phyloP scores from a whole-genome alignment of 2,329 filamentous ascomycete species.

The Xylogone sp. region DNA sequence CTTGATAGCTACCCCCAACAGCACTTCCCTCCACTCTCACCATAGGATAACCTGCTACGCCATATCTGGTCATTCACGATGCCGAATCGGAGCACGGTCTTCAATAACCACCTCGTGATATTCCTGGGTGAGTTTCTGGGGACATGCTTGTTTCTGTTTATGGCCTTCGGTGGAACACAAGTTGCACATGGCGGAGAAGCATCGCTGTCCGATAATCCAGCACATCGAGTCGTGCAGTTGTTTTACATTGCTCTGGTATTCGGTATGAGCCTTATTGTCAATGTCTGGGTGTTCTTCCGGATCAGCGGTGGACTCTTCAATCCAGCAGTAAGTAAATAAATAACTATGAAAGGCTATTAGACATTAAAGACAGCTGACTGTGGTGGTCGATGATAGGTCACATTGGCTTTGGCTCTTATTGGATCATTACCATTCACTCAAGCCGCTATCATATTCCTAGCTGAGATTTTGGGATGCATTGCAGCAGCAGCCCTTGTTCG shows the following conservation, averaged over 20 bases:
- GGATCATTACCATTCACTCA: slow-evolving; percentile 30
- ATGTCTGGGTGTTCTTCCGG: slow-evolving; percentile 51
- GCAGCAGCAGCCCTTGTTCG: slow-evolving; percentile 37
- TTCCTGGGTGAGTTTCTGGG: slow-evolving; percentile 47
- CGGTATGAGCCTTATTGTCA: slow-evolving; percentile 38
- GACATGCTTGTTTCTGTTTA: slow-evolving; percentile 35
- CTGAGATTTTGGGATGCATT: slow-evolving; percentile 31
- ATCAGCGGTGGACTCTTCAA: slow-evolving; percentile 49
- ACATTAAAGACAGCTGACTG: too few relatives aligned
- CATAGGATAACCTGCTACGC: too few relatives aligned
- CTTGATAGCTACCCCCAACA: too few relatives aligned
- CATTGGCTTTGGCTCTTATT: slow-evolving; percentile 33
- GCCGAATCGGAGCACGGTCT: neutral
- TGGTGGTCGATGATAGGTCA: slow-evolving; percentile 25
- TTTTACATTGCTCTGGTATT: slow-evolving; percentile 25
- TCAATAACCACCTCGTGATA: slow-evolving; percentile 32
- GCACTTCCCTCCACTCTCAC: too few relatives aligned
- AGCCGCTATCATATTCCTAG: slow-evolving; percentile 26
- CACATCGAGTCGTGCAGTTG: slow-evolving; percentile 35
- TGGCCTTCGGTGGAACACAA: slow-evolving; percentile 21
- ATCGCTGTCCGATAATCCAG: slow-evolving; percentile 16
- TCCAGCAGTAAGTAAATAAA: slow-evolving; percentile 40
- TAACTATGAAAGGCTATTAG: too few relatives aligned
- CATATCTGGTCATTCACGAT: too few relatives aligned
- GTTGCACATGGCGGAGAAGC: slow-evolving; percentile 2